Percentiles rank a stretch among this genome's conserved stretches.
Evolutionary conservation across 768 basidiomycete species (phyloP).

Genomic region (Naganishia randhawae): DNA sequence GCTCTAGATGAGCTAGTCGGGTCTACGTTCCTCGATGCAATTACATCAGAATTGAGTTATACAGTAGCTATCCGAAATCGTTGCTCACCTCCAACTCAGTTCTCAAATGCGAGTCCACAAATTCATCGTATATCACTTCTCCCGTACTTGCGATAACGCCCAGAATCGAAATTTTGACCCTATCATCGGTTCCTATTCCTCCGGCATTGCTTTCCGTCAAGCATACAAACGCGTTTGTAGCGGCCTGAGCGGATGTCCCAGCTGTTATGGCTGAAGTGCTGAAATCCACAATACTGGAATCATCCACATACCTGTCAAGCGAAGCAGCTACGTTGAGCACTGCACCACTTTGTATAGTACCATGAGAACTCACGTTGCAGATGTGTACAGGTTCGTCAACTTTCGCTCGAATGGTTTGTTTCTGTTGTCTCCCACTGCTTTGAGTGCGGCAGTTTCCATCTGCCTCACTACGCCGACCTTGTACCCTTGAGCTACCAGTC

Average conservation of each 20-base stretch:
- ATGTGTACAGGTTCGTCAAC: conserved; percentile 75
- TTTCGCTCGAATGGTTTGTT: conserved; percentile 51
- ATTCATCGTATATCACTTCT: conserved; percentile 89
- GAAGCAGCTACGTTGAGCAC: not conserved
- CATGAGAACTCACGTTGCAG: conserved; percentile 67
- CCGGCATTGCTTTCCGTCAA: conserved; percentile 61
- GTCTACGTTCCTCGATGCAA: conserved; percentile 57
- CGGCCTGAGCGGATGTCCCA: conserved; percentile 43
- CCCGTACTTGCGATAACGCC: conserved; percentile 81
- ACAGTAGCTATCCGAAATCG: not conserved
- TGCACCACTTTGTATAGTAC: not conserved
- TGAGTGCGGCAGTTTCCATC: conserved; percentile 51
- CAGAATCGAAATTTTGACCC: conserved; percentile 64
- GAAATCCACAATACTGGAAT: conserved; percentile 49
- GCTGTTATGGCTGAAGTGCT: conserved; percentile 41
- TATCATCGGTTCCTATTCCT: conserved; percentile 54
- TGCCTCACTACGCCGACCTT: conserved; percentile 52
- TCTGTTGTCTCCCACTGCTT: conserved; percentile 49
- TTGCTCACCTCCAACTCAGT: conserved; percentile 58
- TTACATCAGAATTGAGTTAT: conserved; percentile 10
- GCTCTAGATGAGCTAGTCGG: conserved; percentile 75
- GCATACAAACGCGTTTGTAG: conserved; percentile 69
- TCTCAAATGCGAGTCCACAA: conserved; percentile 59
- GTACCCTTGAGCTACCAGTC: conserved; percentile 48
- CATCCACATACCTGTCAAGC: conserved; percentile 70